Evolutionary conservation across 148 eudicot genomes (phyloP), one percentile per base, ranked within the genome.

Genomic region (Hydrangea macrophylla): DNA sequence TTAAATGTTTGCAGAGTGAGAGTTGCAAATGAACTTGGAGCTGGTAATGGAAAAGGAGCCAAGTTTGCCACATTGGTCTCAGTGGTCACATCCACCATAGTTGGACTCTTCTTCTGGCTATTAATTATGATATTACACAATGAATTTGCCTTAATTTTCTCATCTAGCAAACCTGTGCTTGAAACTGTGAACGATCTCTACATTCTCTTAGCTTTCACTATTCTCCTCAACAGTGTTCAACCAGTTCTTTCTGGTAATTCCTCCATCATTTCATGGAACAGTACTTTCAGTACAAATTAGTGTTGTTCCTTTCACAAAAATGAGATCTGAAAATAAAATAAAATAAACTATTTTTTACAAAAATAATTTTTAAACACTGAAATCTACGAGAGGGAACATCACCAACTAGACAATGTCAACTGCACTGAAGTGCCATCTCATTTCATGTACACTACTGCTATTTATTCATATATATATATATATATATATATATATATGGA

Each of bases 21-120:
- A 70, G 87, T 83, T 22, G 83, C 90, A 26, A 85, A 85, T 45
- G 90, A 85, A 70, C 83, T 85, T 2, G 90, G 90, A 71, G 87
- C 83, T 15, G 90, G 90, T 12, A 85, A 81, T 39, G 90, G 83
- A 18, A 85, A 80, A 72, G 90, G 81, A n/a, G 90, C 90, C 0
- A 85, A 83, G 60, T 85, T 85, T 55, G 90, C 90, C 2, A 78
- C 85, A 11, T 27, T 27, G 26, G 81, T 85, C 23, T 76, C 87
- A 10, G 87, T 85, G 51, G 23, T 24, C 60, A 80, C 87, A 31
- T 85, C 90, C 0, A 0, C 51, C 27, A 76, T 70, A n/a, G 80
- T 85, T 0, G 90, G 90, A 0, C 61, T 85, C 55, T 56, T 76
- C 77, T 85, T 85, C 68, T 78, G 80, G 81, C 10, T 76, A 28